Evolutionary conservation across 2,329 filamentous ascomycete genomes (phyloP).

Genomic region (Penicillium sp.): DNA sequence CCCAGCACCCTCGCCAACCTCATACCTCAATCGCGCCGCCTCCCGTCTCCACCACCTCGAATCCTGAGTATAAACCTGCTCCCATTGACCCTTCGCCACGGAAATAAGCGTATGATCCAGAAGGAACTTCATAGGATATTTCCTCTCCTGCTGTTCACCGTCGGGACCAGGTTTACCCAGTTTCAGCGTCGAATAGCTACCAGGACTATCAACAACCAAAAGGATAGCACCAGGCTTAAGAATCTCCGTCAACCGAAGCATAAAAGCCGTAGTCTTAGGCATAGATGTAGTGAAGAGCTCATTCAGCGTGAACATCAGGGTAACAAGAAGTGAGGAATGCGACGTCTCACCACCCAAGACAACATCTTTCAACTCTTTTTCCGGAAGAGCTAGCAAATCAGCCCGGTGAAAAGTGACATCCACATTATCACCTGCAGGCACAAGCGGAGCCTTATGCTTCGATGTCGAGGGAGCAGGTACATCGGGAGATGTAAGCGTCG

Average conservation of each 20-base stretch:
- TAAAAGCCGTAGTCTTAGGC: conserved; percentile 71
- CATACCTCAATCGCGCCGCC: conserved; percentile 65
- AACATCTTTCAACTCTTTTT: conserved; percentile 40
- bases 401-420: conserved; percentile 48
- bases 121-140: conserved; percentile 93
- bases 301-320: conserved; percentile 91
- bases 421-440: conserved; percentile 3
- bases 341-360: conserved; percentile 14
- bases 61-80: conserved; percentile 72
- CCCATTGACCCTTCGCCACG: conserved; percentile 60
- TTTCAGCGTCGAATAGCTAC: conserved; percentile 82
- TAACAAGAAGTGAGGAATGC: conserved; percentile 59
- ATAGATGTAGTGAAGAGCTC: conserved; percentile 84
- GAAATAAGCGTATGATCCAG: conserved; percentile 75
- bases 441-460: conserved; percentile 32
- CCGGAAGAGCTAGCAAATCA: conserved; percentile 51
- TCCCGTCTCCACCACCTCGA: conserved; percentile 81
- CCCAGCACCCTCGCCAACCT: conserved; percentile 81
- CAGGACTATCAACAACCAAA: conserved; percentile 88
- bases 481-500: conserved; percentile 49
- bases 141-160: conserved; percentile 49
- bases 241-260: conserved; percentile 65
- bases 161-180: conserved; percentile 55
- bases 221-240: conserved; percentile 65
- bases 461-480: conserved; percentile 32